Percentiles rank a stretch among this genome's conserved stretches.
These are phyloP conservation scores for Dacryopinax spathularia DNA, from an alignment of 768 basidiomycete genomes.

Conservation along the genomic window DNA sequence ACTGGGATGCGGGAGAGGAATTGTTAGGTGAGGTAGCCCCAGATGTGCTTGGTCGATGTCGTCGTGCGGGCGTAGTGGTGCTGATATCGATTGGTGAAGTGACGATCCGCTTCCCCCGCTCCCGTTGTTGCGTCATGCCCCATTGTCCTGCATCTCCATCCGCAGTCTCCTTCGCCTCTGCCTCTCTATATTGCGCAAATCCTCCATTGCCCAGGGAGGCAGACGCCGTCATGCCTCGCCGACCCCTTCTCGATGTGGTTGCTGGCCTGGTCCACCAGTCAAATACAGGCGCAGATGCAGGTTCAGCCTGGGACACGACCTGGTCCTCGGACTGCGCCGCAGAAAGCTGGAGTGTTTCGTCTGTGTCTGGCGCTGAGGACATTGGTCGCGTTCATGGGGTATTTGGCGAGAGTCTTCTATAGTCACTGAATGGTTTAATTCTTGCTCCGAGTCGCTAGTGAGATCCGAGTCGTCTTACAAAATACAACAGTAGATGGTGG, in stretches of 20 bases:
- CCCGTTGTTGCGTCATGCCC: neutral
- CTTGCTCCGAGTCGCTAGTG: too few relatives aligned
- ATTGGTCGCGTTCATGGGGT: too few relatives aligned
- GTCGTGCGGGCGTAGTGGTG: neutral
- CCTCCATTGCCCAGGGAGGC: neutral
- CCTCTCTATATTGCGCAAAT: neutral
- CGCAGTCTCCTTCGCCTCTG: neutral
- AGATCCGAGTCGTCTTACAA: too few relatives aligned
- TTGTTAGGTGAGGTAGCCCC: neutral
- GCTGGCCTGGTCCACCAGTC: neutral
- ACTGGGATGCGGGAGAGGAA: constrained; percentile 57
- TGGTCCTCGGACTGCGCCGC: too few relatives aligned
- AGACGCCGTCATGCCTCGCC: neutral
- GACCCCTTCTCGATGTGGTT: neutral
- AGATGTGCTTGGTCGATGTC: neutral
- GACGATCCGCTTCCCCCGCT: neutral
- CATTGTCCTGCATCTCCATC: neutral
- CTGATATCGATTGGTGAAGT: neutral
- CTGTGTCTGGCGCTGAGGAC: too few relatives aligned
- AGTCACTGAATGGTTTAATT: too few relatives aligned
- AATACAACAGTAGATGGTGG: too few relatives aligned
- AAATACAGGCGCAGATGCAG: neutral
- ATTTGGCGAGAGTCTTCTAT: too few relatives aligned
- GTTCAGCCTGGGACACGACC: too few relatives aligned
- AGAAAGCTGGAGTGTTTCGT: too few relatives aligned